Conservation (phyloP, 768 basidiomycete genomes). For the Suillus bovinus region DNA sequence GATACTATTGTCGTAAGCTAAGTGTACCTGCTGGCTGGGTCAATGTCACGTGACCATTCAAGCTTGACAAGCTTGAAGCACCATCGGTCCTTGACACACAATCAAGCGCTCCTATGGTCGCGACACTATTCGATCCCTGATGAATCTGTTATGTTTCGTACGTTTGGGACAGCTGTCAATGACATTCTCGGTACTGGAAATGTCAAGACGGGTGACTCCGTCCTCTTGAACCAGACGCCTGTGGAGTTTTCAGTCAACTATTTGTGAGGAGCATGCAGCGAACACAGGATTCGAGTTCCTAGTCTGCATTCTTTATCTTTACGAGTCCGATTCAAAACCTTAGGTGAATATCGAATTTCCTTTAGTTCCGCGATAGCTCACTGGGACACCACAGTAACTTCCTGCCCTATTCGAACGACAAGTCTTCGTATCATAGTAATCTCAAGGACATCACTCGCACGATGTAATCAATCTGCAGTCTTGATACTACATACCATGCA, state of each 20-base stretch:
- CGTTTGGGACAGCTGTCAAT: slow-evolving; percentile 78
- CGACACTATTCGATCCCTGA: slow-evolving; percentile 74
- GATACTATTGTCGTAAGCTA: no score
- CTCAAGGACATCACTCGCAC: slow-evolving; percentile 8
- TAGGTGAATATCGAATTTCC: no score
- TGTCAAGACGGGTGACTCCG: slow-evolving; percentile 75
- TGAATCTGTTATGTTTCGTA: slow-evolving; percentile 82
- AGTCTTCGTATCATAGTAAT: slow-evolving; percentile 89
- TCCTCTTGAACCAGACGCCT: slow-evolving; percentile 87
- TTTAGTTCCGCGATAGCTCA: background rate
- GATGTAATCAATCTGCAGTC: slow-evolving; percentile 41
- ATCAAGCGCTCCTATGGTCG: slow-evolving; percentile 6
- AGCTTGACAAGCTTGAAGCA: no score
- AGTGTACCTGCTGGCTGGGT: no score
- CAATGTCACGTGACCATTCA: no score
- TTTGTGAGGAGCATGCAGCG: slow-evolving; percentile 90
- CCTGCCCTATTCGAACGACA: slow-evolving; percentile 83
- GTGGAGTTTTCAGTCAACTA: slow-evolving; percentile 80
- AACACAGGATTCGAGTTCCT: slow-evolving; percentile 59
- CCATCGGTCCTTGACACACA: background rate
- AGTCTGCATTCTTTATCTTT: slow-evolving; percentile 1
- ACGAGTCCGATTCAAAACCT: slow-evolving; percentile 37
- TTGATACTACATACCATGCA: slow-evolving; percentile 89
- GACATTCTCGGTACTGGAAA: slow-evolving; percentile 78
- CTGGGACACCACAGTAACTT: slow-evolving; percentile 50